Percentiles rank a stretch among this genome's conserved stretches.
phyloP scores from a whole-genome alignment of 495 filamentous ascomycete species.

The Lophium mytilinum region DNA sequence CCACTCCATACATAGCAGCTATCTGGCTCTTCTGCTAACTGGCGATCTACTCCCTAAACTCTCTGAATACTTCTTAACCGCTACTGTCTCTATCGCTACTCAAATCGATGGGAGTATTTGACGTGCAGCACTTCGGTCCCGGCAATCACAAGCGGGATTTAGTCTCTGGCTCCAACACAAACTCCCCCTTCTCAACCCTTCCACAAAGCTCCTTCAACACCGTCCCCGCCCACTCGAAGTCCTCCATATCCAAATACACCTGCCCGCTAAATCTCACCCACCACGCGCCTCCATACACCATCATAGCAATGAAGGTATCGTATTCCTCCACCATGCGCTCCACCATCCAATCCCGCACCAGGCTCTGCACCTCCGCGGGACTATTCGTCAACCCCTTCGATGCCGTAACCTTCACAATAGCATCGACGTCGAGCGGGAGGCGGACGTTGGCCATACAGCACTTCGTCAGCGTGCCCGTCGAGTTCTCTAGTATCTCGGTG shows the following conservation, averaged over 20 bases:
- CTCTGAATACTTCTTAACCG: too few relatives aligned
- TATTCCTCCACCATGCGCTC: conserved; percentile 43
- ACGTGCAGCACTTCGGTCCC: too few relatives aligned
- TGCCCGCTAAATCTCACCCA: conserved; percentile 74
- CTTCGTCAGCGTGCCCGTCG: conserved; percentile 34
- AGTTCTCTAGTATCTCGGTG: conserved; percentile 57
- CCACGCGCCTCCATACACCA: conserved; percentile 47
- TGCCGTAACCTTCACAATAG: conserved; percentile 3
- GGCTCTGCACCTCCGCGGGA: conserved; percentile 23
- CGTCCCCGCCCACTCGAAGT: conserved; percentile 65
- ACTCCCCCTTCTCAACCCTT: conserved; percentile 50
- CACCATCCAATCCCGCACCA: conserved; percentile 50
- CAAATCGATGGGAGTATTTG: too few relatives aligned
- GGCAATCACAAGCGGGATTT: not conserved
- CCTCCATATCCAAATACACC: conserved; percentile 65
- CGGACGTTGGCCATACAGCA: conserved; percentile 61
- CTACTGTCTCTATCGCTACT: too few relatives aligned
- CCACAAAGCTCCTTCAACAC: conserved; percentile 54
- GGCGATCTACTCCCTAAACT: too few relatives aligned
- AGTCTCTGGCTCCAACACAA: conserved; percentile 1
- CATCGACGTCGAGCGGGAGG: conserved; percentile 51
- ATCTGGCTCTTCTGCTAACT: too few relatives aligned
- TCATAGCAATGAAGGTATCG: conserved; percentile 62
- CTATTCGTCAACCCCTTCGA: conserved; percentile 13
- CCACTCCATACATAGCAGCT: too few relatives aligned